A percentile compares a stretch with the other conserved stretches of the same genome.
Conservation (phyloP, 2,329 filamentous ascomycete genomes). For the Monilinia fructigena region DNA sequence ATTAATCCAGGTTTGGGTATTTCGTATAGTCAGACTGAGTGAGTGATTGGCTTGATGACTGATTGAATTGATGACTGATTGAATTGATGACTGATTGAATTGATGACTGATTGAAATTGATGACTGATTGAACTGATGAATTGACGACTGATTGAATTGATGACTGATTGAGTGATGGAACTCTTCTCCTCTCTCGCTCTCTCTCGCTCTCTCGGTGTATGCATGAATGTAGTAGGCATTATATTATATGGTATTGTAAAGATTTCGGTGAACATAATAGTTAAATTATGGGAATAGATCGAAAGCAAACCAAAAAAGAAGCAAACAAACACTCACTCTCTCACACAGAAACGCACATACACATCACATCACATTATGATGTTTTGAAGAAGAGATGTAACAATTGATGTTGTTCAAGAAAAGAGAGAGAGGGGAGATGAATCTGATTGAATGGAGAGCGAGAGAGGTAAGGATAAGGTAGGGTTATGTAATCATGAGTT, state of each 20-base stretch:
- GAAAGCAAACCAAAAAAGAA: not conserved
- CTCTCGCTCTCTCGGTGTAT: not conserved
- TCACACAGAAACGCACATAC: too few relatives aligned
- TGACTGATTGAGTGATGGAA: too few relatives aligned
- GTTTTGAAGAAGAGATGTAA: not conserved
- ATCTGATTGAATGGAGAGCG: not conserved
- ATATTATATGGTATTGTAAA: too few relatives aligned
- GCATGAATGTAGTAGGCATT: not conserved
- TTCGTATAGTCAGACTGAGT: not conserved
- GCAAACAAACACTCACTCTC: not conserved
- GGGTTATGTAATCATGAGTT: not conserved
- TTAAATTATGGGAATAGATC: not conserved
- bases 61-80: not conserved
- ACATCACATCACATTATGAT: not conserved
- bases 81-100: not conserved
- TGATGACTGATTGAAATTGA: too few relatives aligned
- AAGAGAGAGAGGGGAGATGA: not conserved
- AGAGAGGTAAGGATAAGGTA: too few relatives aligned
- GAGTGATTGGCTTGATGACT: not conserved
- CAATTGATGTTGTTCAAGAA: slow-evolving; percentile 6
- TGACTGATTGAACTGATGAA: too few relatives aligned
- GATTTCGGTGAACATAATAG: not conserved
- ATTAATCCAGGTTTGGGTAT: not conserved
- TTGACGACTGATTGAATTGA: too few relatives aligned
- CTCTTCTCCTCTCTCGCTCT: not conserved